phyloP scores from a whole-genome alignment of 805 yeast species.

The Maudiozyma barnettii region DNA sequence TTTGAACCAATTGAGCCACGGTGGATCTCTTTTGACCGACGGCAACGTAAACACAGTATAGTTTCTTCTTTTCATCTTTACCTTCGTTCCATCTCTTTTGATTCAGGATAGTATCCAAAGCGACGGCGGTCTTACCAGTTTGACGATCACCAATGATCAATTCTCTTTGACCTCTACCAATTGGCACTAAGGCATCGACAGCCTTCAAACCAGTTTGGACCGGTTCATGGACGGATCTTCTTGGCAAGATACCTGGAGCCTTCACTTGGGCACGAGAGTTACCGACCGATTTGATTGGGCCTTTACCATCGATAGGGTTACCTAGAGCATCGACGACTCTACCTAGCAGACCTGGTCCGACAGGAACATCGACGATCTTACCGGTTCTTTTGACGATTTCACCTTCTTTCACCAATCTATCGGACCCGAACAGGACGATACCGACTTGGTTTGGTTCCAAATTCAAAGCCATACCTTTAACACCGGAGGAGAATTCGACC shows the following conservation, averaged over 20 bases:
- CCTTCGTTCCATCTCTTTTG: slow-evolving; percentile 99
- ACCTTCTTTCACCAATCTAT: slow-evolving; percentile 97
- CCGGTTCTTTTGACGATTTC: slow-evolving; percentile 99
- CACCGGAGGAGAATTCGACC: slow-evolving; percentile 98
- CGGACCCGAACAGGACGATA: slow-evolving; percentile 99
- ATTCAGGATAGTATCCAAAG: slow-evolving; percentile 94
- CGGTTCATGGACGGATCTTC: slow-evolving; percentile 97
- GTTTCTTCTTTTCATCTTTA: slow-evolving; percentile 90
- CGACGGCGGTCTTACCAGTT: slow-evolving; percentile 99
- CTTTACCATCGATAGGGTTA: slow-evolving; percentile 99
- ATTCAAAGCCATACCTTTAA: slow-evolving; percentile 99
- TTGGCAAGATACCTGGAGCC: slow-evolving; percentile 99
- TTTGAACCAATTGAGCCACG: slow-evolving; percentile 98
- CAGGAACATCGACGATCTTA: slow-evolving; percentile 97
- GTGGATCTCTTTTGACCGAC: slow-evolving; percentile 99
- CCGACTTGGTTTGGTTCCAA: slow-evolving; percentile 99
- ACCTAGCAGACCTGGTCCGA: slow-evolving; percentile 96
- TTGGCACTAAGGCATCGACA: slow-evolving; percentile 97
- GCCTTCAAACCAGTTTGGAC: slow-evolving; percentile 99
- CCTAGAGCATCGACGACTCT: slow-evolving; percentile 99
- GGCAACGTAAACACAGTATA: slow-evolving; percentile 99
- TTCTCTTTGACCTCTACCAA: slow-evolving; percentile 99
- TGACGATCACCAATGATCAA: slow-evolving; percentile 99
- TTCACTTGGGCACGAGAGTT: slow-evolving; percentile 94
- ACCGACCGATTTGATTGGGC: slow-evolving; percentile 82